Evolutionary conservation across 129 eudicot genomes (phyloP), one percentile per base, ranked within the genome.

Genomic region (Lactuca saligna): DNA sequence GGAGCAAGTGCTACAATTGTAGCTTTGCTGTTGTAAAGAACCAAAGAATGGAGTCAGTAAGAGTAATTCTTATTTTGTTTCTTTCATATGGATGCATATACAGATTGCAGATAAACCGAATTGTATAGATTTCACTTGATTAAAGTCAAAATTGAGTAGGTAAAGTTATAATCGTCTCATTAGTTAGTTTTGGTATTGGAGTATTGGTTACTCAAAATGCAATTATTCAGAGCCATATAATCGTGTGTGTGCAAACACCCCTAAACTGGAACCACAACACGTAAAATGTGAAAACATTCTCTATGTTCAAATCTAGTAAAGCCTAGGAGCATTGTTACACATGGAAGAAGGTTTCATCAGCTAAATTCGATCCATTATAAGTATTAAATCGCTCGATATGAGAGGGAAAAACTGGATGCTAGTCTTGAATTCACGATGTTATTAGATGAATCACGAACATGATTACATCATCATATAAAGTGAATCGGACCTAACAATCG

Each of bases 1-100:
- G 98, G 98, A 74, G 95, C 96, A 79, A 86, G 81, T 65, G 78
- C 79, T 25, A 70, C 50, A 32, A 92, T 82, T 60, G 89, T 78
- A 57, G 78, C 49, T 68, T 74, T 73, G 49, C 96, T 88, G 88
- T 81, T 69, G 67, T 11, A 75, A 46, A 58, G 9, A 70, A 63
- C 48, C 69, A 69, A 63, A 35, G 48, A 76, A 59, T 13, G 17
- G 34, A 53, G 55, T 67, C 56, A 59, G 69, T 25, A 3, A 13
- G 64, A 3, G 64, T 37, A 41, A 3, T 63, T 51, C 10, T 59
- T 13, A 3, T 14, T n/a, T 49, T 62, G 13, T 41, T n/a, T 46
- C 20, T 42, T 5, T 6, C 20, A 32, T 13, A 20, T 16, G 29
- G 39, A 56, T 74, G 56, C 54, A 39, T 55, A 38, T 9, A 54